Conservation (phyloP, 2,329 filamentous ascomycete genomes). For the Tolypocladium pustulatum region DNA sequence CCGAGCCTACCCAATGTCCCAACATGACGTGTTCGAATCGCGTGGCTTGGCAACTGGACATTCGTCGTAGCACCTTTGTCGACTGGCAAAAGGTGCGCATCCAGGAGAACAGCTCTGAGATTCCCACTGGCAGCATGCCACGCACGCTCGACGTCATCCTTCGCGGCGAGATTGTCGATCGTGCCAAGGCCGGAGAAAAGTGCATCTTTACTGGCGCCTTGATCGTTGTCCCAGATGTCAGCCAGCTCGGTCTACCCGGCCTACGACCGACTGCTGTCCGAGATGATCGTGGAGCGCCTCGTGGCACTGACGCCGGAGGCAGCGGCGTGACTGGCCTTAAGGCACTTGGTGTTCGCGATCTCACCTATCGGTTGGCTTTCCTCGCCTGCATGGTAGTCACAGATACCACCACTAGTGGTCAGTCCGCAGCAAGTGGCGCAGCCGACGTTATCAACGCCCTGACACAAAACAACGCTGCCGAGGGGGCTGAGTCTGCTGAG, state of each 20-base stretch:
- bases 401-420: slow-evolving; percentile 71
- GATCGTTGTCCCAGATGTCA: slow-evolving; percentile 95
- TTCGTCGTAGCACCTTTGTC: slow-evolving; percentile 92
- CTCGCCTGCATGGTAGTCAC: slow-evolving; percentile 92
- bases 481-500: slow-evolving; percentile 63
- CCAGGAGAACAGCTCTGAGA: slow-evolving; percentile 97
- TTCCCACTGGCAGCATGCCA: slow-evolving; percentile 97
- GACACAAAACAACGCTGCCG: slow-evolving; percentile 50
- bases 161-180: slow-evolving; percentile 92
- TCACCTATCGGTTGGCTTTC: slow-evolving; percentile 95
- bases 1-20: slow-evolving; percentile 90
- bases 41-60: slow-evolving; percentile 90
- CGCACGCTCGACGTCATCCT: slow-evolving; percentile 95
- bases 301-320: slow-evolving; percentile 72
- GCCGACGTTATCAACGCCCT: slow-evolving; percentile 78
- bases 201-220: slow-evolving; percentile 95
- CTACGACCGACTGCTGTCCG: slow-evolving; percentile 72
- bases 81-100: slow-evolving; percentile 99
- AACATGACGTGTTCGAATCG: slow-evolving; percentile 82
- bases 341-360: slow-evolving; percentile 82
- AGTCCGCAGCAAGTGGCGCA: slow-evolving; percentile 51
- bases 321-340: slow-evolving; percentile 82
- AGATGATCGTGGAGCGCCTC: slow-evolving; percentile 63
- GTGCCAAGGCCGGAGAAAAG: slow-evolving; percentile 94
- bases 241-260: slow-evolving; percentile 84